These are phyloP conservation scores for Zygosaccharomyces pseudobailii DNA, from an alignment of 1,139 yeast genomes.

Conservation along the genomic window DNA sequence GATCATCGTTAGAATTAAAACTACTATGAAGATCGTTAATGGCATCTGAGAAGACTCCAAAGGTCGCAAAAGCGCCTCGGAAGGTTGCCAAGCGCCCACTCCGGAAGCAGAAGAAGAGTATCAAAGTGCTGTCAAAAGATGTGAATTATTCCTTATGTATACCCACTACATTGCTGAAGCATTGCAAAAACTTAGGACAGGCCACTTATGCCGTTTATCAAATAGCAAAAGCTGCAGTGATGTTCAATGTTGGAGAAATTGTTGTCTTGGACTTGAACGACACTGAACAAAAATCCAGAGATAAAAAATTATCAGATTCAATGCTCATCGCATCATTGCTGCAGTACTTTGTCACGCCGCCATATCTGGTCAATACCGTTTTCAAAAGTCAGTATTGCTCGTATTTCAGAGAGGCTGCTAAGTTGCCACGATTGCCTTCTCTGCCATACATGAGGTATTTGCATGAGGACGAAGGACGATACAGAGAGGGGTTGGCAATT, in stretches of 20 bases:
- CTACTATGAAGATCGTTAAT: neutral
- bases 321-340: slow-evolving; percentile 63
- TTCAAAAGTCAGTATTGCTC: slow-evolving; percentile 44
- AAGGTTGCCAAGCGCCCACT: slow-evolving; percentile 4
- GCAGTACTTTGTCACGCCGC: slow-evolving; percentile 84
- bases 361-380: slow-evolving; percentile 63
- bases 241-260: slow-evolving; percentile 67
- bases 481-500: slow-evolving; percentile 69
- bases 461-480: slow-evolving; percentile 37
- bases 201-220: slow-evolving; percentile 71
- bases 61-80: slow-evolving; percentile 1
- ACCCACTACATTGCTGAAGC: slow-evolving; percentile 56
- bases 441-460: slow-evolving; percentile 59
- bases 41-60: slow-evolving; percentile 1
- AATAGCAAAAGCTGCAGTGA: slow-evolving; percentile 68
- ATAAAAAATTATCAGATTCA: slow-evolving; percentile 35
- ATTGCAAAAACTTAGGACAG: slow-evolving; percentile 66
- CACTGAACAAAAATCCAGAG: neutral
- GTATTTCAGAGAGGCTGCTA: slow-evolving; percentile 61
- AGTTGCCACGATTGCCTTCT: slow-evolving; percentile 65
- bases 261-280: slow-evolving; percentile 52
- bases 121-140: slow-evolving; percentile 24
- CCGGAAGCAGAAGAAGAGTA: slow-evolving; percentile 20
- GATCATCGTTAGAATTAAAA: neutral
- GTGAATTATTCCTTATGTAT: slow-evolving; percentile 52